Base-by-base conservation (phyloP, 164 flowering plant genomes). In the Tetracentron sinense region DNA sequence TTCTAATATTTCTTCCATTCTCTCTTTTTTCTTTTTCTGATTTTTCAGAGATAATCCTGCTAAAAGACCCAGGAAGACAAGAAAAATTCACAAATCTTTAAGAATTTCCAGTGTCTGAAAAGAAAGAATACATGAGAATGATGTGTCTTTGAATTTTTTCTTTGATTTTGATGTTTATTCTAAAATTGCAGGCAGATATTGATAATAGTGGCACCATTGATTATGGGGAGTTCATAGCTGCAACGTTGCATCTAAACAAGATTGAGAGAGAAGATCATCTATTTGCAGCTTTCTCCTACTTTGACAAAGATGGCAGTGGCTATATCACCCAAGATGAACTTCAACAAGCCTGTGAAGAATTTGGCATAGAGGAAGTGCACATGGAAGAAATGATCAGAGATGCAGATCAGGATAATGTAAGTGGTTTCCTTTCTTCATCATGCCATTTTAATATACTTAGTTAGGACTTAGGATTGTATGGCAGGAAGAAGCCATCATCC, bases 281-380 rank as follows among this genome's bases (percentile, higher is more conserved):
- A 2, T 79, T 78, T 58, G 80, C 85, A 14, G 96, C 93, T 30
- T 90, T 87, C 72, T 77, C 85, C 26, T 90, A 84, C 68, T 87
- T 90, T 56, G 96, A 90, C 77, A 90, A 77, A 79, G 96, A 89
- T 67, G 84, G 92, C 19, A 87, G 92, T 61, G 96, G 96, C 47
- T 89, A 78, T 54, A 89, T 89, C 54, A 84, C 96, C 20, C 78
- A 52, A 68, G 96, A 87, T 68, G 93, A 89, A 74, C 86, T 89
- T 31, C 91, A 82, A 72, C 80, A 78, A 64, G 93, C 91, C 21
- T 89, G 88, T 49, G 78, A 84, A 57, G 85, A 89, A 48, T 87
- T 89, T 65, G 96, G 96, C 25, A 70, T 85, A 2, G 74, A 74
- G 25, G 83, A 81, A 49, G 30, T 52, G 19, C 85, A 69, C 35